phyloP scores from a whole-genome alignment of 139 green algal species.

The Micractinium conductrix region DNA sequence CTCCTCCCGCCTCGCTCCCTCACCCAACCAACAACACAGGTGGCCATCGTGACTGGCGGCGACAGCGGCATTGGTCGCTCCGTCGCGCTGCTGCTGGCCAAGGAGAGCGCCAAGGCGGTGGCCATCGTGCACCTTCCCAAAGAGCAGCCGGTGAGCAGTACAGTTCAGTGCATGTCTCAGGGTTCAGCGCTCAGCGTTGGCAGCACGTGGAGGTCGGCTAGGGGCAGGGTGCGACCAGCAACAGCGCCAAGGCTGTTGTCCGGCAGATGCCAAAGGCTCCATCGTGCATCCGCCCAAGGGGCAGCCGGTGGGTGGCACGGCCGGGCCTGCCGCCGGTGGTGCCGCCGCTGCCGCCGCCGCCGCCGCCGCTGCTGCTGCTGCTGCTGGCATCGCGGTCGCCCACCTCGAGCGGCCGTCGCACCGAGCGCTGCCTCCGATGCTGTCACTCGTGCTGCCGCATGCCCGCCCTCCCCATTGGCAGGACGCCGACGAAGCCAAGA shows the following conservation, averaged over 20 bases:
- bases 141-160: slow-evolving; percentile 17
- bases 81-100: slow-evolving; percentile 36
- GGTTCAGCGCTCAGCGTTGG: too few relatives aligned
- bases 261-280: too few relatives aligned
- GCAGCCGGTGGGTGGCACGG: slow-evolving; percentile 1
- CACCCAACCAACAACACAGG: too few relatives aligned
- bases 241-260: slow-evolving; percentile 25
- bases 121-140: slow-evolving; percentile 35
- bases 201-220: too few relatives aligned
- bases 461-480: neutral
- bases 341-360: neutral
- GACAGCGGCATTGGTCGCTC: slow-evolving; percentile 44
- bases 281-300: neutral
- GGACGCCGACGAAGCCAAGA: slow-evolving; percentile 7
- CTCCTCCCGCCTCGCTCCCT: too few relatives aligned
- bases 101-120: slow-evolving; percentile 32
- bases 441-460: neutral
- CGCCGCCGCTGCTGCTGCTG: neutral
- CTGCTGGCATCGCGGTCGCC: neutral
- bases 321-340: too few relatives aligned
- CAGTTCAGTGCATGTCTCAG: too few relatives aligned
- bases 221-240: neutral
- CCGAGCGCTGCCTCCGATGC: neutral
- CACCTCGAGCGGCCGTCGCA: neutral
- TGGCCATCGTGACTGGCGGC: slow-evolving; percentile 44